phyloP scores from a whole-genome alignment of 495 filamentous ascomycete genomes.

The Podospora bellae-mahoneyi region DNA sequence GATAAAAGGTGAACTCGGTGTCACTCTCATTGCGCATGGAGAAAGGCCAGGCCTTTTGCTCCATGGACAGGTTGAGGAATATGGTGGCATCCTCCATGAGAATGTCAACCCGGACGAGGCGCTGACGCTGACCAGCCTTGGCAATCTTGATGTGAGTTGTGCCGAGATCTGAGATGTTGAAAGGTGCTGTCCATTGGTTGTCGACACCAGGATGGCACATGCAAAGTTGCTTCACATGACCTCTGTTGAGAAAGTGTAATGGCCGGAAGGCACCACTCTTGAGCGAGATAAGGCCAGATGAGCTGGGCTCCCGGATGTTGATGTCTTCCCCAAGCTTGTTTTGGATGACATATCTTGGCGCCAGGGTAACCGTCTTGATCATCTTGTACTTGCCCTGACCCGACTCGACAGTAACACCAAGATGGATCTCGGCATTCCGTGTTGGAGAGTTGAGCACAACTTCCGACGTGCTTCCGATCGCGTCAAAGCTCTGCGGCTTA shows the following conservation, averaged over 20 bases:
- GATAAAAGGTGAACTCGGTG: constrained; percentile 91
- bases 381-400: constrained; percentile 97
- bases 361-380: constrained; percentile 89
- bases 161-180: constrained; percentile 93
- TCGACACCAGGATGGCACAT: constrained; percentile 92
- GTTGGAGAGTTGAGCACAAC: constrained; percentile 70
- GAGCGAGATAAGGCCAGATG: constrained; percentile 72
- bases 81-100: constrained; percentile 89
- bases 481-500: constrained; percentile 95
- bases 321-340: constrained; percentile 87
- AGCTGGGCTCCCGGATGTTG: constrained; percentile 81
- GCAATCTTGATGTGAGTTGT: constrained; percentile 90
- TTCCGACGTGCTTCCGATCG: constrained; percentile 89
- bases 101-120: constrained; percentile 80
- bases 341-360: constrained; percentile 90
- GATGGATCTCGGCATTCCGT: constrained; percentile 77
- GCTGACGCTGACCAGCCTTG: constrained; percentile 82
- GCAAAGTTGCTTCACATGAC: constrained; percentile 79
- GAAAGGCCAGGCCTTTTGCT: constrained; percentile 94
- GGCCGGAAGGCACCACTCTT: constrained; percentile 74
- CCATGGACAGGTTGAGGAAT: constrained; percentile 84
- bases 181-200: constrained; percentile 96
- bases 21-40: constrained; percentile 98
- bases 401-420: constrained; percentile 81
- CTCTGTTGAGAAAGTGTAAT: constrained; percentile 78